Percentiles rank a stretch among this genome's conserved stretches.
Conservation (phyloP, 2,329 filamentous ascomycete species). For the Escovopsis sp. region DNA sequence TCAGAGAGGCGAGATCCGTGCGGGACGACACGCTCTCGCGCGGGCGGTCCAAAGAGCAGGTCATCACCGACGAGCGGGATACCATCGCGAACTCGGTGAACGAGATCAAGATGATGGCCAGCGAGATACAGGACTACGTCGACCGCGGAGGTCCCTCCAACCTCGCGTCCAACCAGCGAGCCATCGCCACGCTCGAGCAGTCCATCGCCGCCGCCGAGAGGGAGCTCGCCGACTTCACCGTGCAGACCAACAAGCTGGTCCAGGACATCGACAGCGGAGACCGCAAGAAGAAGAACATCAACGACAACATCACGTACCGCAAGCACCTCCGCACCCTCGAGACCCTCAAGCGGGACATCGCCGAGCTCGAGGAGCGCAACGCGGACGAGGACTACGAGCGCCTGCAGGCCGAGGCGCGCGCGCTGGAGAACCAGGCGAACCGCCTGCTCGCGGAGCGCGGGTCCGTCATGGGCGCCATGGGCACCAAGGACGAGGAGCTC, state of each 20-base stretch:
- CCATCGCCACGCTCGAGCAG: conserved; percentile 53
- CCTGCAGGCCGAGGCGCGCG: conserved; percentile 53
- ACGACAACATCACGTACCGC: conserved; percentile 77
- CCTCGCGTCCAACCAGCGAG: conserved; percentile 52
- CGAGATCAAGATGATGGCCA: conserved; percentile 60
- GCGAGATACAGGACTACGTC: conserved; percentile 67
- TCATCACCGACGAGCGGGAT: conserved; percentile 55
- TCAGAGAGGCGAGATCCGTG: conserved; percentile 59
- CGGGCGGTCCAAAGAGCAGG: conserved; percentile 57
- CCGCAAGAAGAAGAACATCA: conserved; percentile 71
- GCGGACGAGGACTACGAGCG: conserved; percentile 70
- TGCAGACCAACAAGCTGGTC: conserved; percentile 62
- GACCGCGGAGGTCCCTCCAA: conserved; percentile 59
- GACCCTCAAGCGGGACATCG: conserved; percentile 53
- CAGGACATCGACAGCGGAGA: conserved; percentile 67
- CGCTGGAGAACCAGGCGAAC: conserved; percentile 53
- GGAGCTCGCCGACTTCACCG: conserved; percentile 52
- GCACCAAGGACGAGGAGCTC: conserved; percentile 72
- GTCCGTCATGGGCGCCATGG: conserved; percentile 62
- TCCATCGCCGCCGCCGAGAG: conserved; percentile 50
- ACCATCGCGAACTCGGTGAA: conserved; percentile 59
- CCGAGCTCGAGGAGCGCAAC: conserved; percentile 60
- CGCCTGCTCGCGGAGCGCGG: conserved; percentile 58
- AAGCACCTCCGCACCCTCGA: conserved; percentile 57
- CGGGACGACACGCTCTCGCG: conserved; percentile 64